phyloP scores from a whole-genome alignment of 345 rosid genomes.

The Gynandropsis gynandra region DNA sequence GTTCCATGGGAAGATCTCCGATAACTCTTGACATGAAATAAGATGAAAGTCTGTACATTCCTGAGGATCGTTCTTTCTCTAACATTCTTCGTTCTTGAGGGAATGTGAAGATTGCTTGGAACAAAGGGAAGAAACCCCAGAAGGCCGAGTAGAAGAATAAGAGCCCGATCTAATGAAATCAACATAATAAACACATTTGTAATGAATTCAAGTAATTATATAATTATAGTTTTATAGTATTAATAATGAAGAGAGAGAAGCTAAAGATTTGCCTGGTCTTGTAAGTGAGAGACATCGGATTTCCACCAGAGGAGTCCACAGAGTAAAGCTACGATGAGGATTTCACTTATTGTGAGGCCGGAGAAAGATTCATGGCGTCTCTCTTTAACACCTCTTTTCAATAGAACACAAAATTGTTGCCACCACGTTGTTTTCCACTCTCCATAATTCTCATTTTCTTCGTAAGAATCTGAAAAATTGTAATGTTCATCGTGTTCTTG shows the following conservation, averaged over 20 bases:
- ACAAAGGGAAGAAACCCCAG: slow-evolving; percentile 65
- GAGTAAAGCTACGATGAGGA: slow-evolving; percentile 59
- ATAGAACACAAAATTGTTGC: slow-evolving; percentile 68
- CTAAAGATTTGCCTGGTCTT: slow-evolving; percentile 51
- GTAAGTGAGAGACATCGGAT: slow-evolving; percentile 37
- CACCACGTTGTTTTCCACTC: slow-evolving; percentile 79
- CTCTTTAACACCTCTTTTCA: slow-evolving; percentile 64
- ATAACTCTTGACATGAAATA: slow-evolving; percentile 59
- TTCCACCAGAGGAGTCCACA: slow-evolving; percentile 90
- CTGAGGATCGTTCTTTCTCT: slow-evolving; percentile 72
- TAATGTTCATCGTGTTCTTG: slow-evolving; percentile 17
- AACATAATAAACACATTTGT: background rate
- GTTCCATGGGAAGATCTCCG: slow-evolving; percentile 74
- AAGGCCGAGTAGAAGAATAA: slow-evolving; percentile 61
- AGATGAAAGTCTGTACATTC: slow-evolving; percentile 75
- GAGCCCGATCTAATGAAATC: slow-evolving; percentile 52
- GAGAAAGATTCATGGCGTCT: slow-evolving; percentile 86
- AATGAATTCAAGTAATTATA: background rate
- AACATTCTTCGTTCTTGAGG: slow-evolving; percentile 82
- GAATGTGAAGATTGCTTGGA: slow-evolving; percentile 71
- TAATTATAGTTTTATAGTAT: background rate
- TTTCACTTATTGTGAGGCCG: slow-evolving; percentile 53
- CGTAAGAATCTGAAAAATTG: slow-evolving; percentile 12
- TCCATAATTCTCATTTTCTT: slow-evolving; percentile 28
- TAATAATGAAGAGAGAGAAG: background rate